These are phyloP conservation scores for Plantago major DNA, from an alignment of 257 asterid genomes.

Conservation along the genomic window DNA sequence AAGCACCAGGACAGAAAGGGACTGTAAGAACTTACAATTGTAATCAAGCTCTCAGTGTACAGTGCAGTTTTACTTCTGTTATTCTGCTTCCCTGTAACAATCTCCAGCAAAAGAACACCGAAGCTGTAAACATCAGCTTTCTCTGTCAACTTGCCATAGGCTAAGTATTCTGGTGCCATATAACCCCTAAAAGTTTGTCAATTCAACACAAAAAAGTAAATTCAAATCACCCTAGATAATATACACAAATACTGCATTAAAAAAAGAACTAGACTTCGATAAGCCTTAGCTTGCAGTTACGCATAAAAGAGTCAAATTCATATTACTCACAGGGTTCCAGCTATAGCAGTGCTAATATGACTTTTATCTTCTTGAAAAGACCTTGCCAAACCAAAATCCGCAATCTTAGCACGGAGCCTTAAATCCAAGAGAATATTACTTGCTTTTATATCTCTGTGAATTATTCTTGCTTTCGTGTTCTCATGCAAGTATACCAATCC, in stretches of 20 bases:
- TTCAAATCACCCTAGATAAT: background rate
- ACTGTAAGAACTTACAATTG: constrained; percentile 34
- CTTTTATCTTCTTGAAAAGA: constrained; percentile 70
- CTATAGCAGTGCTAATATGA: constrained; percentile 73
- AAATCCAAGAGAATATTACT: constrained; percentile 66
- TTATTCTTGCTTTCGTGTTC: constrained; percentile 55
- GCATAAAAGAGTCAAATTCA: background rate
- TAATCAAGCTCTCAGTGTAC: constrained; percentile 50
- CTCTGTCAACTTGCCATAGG: constrained; percentile 56
- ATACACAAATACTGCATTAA: background rate
- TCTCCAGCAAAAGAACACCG: constrained; percentile 69
- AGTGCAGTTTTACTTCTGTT: constrained; percentile 56
- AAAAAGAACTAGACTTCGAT: no score
- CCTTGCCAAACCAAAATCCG: constrained; percentile 79
- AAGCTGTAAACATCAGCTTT: constrained; percentile 68
- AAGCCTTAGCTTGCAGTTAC: no score
- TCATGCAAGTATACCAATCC: constrained; percentile 80
- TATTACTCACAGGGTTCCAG: constrained; percentile 67
- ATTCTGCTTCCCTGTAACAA: constrained; percentile 53
- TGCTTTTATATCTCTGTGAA: constrained; percentile 76
- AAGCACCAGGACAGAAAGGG: background rate
- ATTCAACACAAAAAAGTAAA: background rate
- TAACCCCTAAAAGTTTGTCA: constrained; percentile 64
- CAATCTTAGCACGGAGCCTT: constrained; percentile 60
- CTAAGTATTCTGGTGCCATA: constrained; percentile 74